Evolutionary conservation across 805 yeast genomes (phyloP), one percentile per base, ranked within the genome.

Genomic region (Saccharomycopsis sp.): DNA sequence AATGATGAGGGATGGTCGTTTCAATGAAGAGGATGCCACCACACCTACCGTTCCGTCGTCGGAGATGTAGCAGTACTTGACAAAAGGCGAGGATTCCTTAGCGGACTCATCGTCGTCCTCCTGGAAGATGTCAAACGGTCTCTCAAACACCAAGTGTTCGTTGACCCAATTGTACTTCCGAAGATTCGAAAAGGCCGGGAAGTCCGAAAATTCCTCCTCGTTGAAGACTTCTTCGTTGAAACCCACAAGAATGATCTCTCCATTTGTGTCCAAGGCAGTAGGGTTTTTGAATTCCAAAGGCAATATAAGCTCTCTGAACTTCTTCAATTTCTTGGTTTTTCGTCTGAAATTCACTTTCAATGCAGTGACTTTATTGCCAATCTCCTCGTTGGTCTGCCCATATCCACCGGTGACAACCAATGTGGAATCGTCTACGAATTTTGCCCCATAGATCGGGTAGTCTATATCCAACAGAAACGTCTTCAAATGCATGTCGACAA

Each of bases 321-420:
- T 75, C 64, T 82, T 85, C 12, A 68, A 69, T 54, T 76, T 75
- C 68, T 68, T 70, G 41, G 67, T 66, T 51, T 71, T 68, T 57
- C 77, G 76, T 37, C 75, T 75, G 56, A 85, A 82, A 64, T 82
- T 79, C 51, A 87, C 75, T 52, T 79, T 71, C 48, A 87, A 69
- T 1, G 86, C 85, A 2, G 91, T 82, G 61, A 92, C 73, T 68
- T 87, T 89, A 71, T 92, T 92, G 47, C 91, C 87, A 57, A 90
- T 83, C 34, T 96, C 97, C 66, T 89, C 86, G 66, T 84, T 84
- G 8, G 96, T 96, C 69, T 89, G 96, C 24, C 97, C 98, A 34
- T 97, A 97, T 51, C 99, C 99, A 48, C 99, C 99, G 2, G 90
- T 83, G 29, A 86, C 86, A 53, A 91, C 70, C 24, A 91, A 69